phyloP scores from a whole-genome alignment of 495 filamentous ascomycete genomes.

The Wilcoxina mikolae region DNA sequence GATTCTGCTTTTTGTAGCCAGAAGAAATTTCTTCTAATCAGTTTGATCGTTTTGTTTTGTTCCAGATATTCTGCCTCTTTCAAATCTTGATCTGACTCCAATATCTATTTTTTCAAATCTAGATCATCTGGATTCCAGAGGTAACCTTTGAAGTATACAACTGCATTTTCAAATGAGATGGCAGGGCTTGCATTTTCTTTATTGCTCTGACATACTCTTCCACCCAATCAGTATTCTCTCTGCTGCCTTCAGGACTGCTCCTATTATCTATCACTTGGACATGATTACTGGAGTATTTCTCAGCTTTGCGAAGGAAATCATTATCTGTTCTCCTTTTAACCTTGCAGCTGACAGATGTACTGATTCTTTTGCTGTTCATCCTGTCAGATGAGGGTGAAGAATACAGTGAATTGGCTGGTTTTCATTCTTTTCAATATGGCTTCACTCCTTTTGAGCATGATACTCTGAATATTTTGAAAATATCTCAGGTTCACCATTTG shows the following conservation, averaged over 20 bases:
- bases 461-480: constrained; percentile 7
- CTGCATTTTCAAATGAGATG: neutral
- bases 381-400: too few species aligned
- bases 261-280: too few species aligned
- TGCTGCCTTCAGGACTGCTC: neutral
- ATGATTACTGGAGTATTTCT: too few species aligned
- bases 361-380: too few species aligned
- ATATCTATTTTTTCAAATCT: neutral
- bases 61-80: constrained; percentile 6
- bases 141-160: neutral
- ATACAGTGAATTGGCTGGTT: neutral
- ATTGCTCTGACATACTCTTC: neutral
- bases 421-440: too few species aligned
- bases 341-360: too few species aligned
- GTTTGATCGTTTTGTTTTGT: constrained; percentile 7
- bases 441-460: constrained; percentile 4
- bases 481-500: constrained; percentile 11
- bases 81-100: constrained; percentile 6
- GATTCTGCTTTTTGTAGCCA: neutral
- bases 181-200: neutral
- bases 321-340: too few species aligned
- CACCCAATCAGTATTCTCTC: neutral
- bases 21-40: constrained; percentile 3
- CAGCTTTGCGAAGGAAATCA: too few species aligned
- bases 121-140: neutral